Evolutionary conservation across 768 basidiomycete species (phyloP).

Genomic region (Cystofilobasidium macerans): DNA sequence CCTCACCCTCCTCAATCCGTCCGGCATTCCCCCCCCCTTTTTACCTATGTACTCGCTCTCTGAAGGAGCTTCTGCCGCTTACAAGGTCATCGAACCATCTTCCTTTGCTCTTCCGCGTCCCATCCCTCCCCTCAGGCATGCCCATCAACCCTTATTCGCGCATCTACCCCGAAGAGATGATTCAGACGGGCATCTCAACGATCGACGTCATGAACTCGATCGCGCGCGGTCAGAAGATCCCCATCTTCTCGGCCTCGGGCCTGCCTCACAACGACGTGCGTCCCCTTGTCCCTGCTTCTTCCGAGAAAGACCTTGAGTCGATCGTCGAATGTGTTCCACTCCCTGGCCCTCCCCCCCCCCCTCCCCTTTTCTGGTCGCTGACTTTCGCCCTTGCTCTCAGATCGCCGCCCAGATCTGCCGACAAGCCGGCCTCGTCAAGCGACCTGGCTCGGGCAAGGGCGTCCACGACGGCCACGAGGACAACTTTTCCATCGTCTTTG

Average conservation of each 20-base stretch:
- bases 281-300: slow-evolving; percentile 24
- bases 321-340: no score
- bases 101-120: neutral
- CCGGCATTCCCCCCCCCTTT: neutral
- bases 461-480: slow-evolving; percentile 98
- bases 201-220: slow-evolving; percentile 60
- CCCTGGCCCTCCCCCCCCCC: slow-evolving; percentile 25
- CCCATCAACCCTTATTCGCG: slow-evolving; percentile 69
- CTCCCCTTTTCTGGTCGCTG: neutral
- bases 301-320: neutral
- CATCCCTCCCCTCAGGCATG: slow-evolving; percentile 50
- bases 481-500: slow-evolving; percentile 99
- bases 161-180: slow-evolving; percentile 99
- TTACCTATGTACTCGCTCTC: neutral
- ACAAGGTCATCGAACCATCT: neutral
- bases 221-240: slow-evolving; percentile 99
- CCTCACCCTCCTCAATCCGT: neutral
- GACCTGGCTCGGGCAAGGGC: slow-evolving; percentile 72
- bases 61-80: neutral
- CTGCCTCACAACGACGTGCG: slow-evolving; percentile 93
- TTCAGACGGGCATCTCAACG: slow-evolving; percentile 99
- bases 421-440: slow-evolving; percentile 92
- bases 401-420: slow-evolving; percentile 99
- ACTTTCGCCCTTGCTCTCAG: slow-evolving; percentile 40
- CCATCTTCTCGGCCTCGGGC: slow-evolving; percentile 98